These are phyloP conservation scores for Hyphopichia wangnamkhiaoensis DNA, from an alignment of 1,139 yeast species.

Conservation along the genomic window DNA sequence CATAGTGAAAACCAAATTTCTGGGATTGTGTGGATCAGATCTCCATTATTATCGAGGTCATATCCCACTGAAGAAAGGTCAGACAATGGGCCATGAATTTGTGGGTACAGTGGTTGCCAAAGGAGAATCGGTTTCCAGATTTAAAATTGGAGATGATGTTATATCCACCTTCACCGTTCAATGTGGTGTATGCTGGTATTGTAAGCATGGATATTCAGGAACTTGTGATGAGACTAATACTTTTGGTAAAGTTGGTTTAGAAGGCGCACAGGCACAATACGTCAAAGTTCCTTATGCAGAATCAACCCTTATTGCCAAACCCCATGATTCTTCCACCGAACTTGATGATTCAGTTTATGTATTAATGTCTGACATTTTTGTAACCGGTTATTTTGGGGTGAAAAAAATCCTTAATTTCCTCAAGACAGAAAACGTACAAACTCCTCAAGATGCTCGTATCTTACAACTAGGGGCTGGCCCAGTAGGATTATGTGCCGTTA, in stretches of 20 bases:
- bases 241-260: conserved; percentile 55
- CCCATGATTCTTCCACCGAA: conserved; percentile 19
- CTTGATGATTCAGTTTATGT: conserved; percentile 51
- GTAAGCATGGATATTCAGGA: conserved; percentile 52
- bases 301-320: conserved; percentile 47
- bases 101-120: conserved; percentile 41
- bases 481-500: conserved; percentile 59
- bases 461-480: conserved; percentile 68
- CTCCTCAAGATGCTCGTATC: conserved; percentile 36
- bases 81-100: conserved; percentile 54
- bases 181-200: conserved; percentile 59
- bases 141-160: conserved; percentile 46
- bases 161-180: conserved; percentile 55
- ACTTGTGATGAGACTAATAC: conserved; percentile 53
- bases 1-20: conserved; percentile 50
- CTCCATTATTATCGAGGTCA: conserved; percentile 63
- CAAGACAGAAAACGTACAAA: conserved; percentile 18
- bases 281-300: conserved; percentile 60
- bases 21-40: conserved; percentile 66
- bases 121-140: conserved; percentile 31
- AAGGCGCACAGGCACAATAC: conserved; percentile 64
- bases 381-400: conserved; percentile 64
- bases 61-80: conserved; percentile 34
- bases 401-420: conserved; percentile 49
- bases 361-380: conserved; percentile 66